A percentile compares a stretch with the other conserved stretches of the same genome.
phyloP scores from a whole-genome alignment of 352 stramenopile species.

The Thalassiosira exigua region DNA sequence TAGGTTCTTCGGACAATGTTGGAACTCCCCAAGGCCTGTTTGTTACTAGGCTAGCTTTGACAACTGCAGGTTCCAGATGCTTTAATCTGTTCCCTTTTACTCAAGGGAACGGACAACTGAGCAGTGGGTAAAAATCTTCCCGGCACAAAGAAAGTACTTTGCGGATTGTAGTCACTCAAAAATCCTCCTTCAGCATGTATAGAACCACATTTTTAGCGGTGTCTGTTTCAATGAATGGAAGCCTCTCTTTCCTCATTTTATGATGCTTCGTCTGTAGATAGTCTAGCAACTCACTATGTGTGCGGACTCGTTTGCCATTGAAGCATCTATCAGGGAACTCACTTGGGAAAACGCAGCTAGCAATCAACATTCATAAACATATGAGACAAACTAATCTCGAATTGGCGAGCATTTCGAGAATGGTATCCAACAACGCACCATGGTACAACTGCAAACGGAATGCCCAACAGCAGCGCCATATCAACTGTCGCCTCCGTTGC shows the following conservation, averaged over 20 bases:
- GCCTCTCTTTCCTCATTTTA: conserved; percentile 37
- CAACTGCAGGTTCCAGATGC: too few species aligned
- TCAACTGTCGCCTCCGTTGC: conserved; percentile 92
- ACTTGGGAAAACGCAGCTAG: conserved; percentile 91
- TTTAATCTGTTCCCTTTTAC: too few species aligned
- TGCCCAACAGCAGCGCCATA: conserved; percentile 87
- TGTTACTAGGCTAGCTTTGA: too few species aligned
- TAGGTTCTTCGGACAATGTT: too few species aligned
- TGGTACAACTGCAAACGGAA: conserved; percentile 89
- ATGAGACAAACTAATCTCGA: too few species aligned
- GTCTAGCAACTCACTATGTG: conserved; percentile 63
- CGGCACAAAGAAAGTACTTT: too few species aligned
- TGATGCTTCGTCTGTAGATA: conserved; percentile 62
- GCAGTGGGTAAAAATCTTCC: too few species aligned
- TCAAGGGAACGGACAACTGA: too few species aligned
- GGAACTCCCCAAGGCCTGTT: too few species aligned
- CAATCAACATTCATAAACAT: too few species aligned
- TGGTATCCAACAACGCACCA: conserved; percentile 19
- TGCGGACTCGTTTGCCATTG: conserved; percentile 53
- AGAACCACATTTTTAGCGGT: conserved; percentile 74
- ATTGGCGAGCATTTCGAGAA: too few species aligned
- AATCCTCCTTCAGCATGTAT: conserved; percentile 65
- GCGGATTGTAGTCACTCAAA: too few species aligned
- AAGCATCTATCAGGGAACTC: conserved; percentile 86
- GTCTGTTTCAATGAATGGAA: conserved; percentile 69